These are phyloP conservation scores for Ceratocystis papillata DNA, from an alignment of 2,329 filamentous ascomycete genomes.

Conservation along the genomic window DNA sequence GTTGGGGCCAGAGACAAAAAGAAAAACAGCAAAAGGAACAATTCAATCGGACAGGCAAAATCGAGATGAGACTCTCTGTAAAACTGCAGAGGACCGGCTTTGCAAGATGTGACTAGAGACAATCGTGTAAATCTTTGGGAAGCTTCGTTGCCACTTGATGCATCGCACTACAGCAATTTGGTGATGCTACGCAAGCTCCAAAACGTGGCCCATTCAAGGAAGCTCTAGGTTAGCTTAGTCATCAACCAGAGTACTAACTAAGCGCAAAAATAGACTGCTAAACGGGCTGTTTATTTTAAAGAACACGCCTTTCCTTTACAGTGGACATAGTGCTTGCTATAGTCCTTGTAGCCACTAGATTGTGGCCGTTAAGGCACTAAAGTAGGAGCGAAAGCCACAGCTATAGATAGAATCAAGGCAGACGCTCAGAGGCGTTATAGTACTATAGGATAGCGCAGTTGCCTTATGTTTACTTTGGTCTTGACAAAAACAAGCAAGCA, in stretches of 20 bases:
- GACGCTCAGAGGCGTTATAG: neutral
- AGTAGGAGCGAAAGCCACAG: neutral
- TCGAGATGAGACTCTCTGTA: neutral
- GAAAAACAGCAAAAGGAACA: neutral
- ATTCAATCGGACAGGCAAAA: neutral
- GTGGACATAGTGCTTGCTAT: neutral
- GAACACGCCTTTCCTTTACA: neutral
- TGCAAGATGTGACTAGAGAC: neutral
- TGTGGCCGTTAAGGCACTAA: neutral
- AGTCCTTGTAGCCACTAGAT: neutral
- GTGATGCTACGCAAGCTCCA: constrained; percentile 23
- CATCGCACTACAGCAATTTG: constrained; percentile 17
- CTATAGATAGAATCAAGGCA: neutral
- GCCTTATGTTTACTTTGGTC: neutral
- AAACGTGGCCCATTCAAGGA: constrained; percentile 24
- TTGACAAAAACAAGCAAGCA: neutral
- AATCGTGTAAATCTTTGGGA: constrained; percentile 8
- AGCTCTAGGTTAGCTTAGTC: constrained; percentile 18
- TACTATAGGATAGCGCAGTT: neutral
- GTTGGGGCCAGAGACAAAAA: neutral
- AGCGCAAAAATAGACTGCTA: neutral
- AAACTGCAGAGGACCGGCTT: constrained; percentile 4
- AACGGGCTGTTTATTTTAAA: neutral
- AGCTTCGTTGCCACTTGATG: constrained; percentile 13
- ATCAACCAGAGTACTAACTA: neutral